Conservation (phyloP, 2,329 filamentous ascomycete genomes). For the Pseudogymnoascus sp. region DNA sequence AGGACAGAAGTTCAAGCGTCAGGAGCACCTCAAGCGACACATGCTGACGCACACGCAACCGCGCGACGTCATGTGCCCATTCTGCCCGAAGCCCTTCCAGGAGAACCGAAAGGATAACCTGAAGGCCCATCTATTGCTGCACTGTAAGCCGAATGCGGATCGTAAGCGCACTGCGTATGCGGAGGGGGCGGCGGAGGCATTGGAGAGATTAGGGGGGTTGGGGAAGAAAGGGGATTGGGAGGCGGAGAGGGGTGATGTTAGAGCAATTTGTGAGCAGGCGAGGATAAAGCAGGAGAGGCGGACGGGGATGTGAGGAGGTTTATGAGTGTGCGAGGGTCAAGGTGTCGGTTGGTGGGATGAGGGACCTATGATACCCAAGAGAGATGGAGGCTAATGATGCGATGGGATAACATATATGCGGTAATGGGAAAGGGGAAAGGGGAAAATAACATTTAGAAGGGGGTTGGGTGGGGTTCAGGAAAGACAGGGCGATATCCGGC, state of each 20-base stretch:
- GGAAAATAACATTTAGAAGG: not conserved
- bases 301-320: not conserved
- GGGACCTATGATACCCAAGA: not conserved
- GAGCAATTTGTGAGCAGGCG: not conserved
- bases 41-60: constrained; percentile 34
- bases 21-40: constrained; percentile 41
- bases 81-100: constrained; percentile 19
- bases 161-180: not conserved
- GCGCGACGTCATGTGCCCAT: constrained; percentile 16
- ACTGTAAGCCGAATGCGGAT: constrained; percentile 12
- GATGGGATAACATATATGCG: not conserved
- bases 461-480: not conserved
- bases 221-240: constrained; percentile 21
- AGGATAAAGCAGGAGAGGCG: not conserved
- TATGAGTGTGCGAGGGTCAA: too few relatives aligned
- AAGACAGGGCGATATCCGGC: not conserved
- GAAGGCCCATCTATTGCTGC: constrained; percentile 19
- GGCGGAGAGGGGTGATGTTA: constrained; percentile 17
- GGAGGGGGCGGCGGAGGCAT: constrained; percentile 15
- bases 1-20: constrained; percentile 35
- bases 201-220: constrained; percentile 18
- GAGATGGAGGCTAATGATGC: not conserved
- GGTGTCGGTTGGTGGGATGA: not conserved
- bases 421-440: not conserved
- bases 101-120: constrained; percentile 22